phyloP scores from a whole-genome alignment of 2,329 filamentous ascomycete species.

The Clonostachys rhizophaga region DNA sequence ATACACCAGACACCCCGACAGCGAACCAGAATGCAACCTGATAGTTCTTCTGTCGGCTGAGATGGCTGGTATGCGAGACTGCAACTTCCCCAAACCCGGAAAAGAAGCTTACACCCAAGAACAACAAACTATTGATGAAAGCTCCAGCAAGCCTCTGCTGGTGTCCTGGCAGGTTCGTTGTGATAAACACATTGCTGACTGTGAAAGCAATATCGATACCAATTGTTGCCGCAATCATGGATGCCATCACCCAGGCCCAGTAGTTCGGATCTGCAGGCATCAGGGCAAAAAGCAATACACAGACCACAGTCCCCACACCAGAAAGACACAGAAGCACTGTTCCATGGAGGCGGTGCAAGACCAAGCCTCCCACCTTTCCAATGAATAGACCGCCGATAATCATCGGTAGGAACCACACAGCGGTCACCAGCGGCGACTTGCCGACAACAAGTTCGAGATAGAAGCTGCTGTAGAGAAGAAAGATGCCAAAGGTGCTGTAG shows the following conservation, averaged over 20 bases:
- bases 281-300: slow-evolving; percentile 50
- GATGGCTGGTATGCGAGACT: neutral
- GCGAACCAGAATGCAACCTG: too few relatives aligned
- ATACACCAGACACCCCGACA: too few relatives aligned
- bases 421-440: slow-evolving; percentile 46
- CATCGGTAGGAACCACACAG: slow-evolving; percentile 56
- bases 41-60: too few relatives aligned
- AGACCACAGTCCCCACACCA: slow-evolving; percentile 42
- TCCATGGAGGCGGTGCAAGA: slow-evolving; percentile 51
- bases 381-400: slow-evolving; percentile 55
- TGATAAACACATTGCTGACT: slow-evolving; percentile 64
- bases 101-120: slow-evolving; percentile 59
- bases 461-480: slow-evolving; percentile 58
- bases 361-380: slow-evolving; percentile 44
- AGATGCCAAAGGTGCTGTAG: slow-evolving; percentile 54
- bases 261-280: slow-evolving; percentile 47
- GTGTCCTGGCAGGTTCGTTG: slow-evolving; percentile 51
- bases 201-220: slow-evolving; percentile 65
- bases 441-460: slow-evolving; percentile 53
- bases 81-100: slow-evolving; percentile 59
- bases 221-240: slow-evolving; percentile 54
- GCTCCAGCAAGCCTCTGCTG: slow-evolving; percentile 62
- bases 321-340: slow-evolving; percentile 47
- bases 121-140: slow-evolving; percentile 56
- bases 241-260: slow-evolving; percentile 61